These are phyloP conservation scores for Monosporascus cannonballus DNA, from an alignment of 2,329 filamentous ascomycete genomes.

Conservation along the genomic window DNA sequence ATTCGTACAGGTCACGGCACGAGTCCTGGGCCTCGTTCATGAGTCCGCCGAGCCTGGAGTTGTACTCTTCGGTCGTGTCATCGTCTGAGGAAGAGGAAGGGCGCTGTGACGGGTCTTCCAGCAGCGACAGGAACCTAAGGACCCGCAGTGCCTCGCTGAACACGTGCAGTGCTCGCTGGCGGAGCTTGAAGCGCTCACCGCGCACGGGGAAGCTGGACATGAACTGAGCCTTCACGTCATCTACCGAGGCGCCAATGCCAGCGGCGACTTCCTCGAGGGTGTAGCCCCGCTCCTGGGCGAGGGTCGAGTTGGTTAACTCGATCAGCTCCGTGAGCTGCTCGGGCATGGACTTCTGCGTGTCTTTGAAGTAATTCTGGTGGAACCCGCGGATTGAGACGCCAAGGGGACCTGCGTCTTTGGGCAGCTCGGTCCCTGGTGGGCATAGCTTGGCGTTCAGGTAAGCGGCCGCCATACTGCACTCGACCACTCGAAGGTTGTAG, in stretches of 20 bases:
- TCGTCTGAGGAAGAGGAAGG: conserved; percentile 30
- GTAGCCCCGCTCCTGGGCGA: conserved; percentile 77
- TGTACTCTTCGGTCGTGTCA: conserved; percentile 51
- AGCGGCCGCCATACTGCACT: conserved; percentile 82
- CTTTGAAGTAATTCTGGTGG: conserved; percentile 72
- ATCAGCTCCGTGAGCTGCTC: conserved; percentile 72
- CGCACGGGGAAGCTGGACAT: conserved; percentile 86
- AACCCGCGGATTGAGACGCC: conserved; percentile 80
- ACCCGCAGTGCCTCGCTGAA: conserved; percentile 86
- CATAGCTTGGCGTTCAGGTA: conserved; percentile 55
- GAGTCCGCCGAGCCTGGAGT: conserved; percentile 67
- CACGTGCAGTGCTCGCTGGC: conserved; percentile 83
- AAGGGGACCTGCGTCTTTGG: conserved; percentile 73
- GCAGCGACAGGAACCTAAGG: conserved; percentile 71
- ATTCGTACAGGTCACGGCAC: conserved; percentile 83
- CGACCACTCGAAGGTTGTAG: conserved; percentile 95
- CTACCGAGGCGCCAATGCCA: conserved; percentile 61
- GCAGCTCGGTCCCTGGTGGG: conserved; percentile 54
- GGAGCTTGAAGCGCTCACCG: conserved; percentile 79
- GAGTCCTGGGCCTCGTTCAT: conserved; percentile 88
- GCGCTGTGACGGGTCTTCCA: conserved; percentile 47
- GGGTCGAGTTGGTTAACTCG: conserved; percentile 60
- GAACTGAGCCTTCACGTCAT: conserved; percentile 70
- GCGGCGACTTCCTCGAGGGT: conserved; percentile 77
- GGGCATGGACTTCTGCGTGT: conserved; percentile 43